Base-by-base conservation (phyloP, 805 yeast species). In the Cyberlindnera bimundalis region DNA sequence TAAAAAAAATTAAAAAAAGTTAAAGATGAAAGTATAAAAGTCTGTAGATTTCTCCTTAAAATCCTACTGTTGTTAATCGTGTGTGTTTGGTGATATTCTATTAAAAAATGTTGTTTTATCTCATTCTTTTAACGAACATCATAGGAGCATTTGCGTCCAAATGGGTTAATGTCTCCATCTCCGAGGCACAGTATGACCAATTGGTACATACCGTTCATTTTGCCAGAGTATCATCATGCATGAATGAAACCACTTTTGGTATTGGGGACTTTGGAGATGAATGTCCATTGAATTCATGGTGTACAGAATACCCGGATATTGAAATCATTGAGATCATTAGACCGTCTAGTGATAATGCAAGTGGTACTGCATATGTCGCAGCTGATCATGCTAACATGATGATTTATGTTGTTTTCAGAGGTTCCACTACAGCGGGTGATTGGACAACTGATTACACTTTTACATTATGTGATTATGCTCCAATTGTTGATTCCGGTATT, bases 401-500 rank as follows among this genome's bases (percentile, higher is more conserved):
- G 38, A 62, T 84, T 6, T 58, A 74, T 16, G 59, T 81, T 35
- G 76, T 70, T 0, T 80, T 79, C 50, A 70, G 88, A 61, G 93
- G 93, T 6, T 76, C 89, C 0, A 62, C 77, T 2, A 70, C 81
- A 7, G 53, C 67, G n/a, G 67, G 70, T 33, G 93, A 85, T 55
- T 79, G 85, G 82, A 43, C 70, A 13, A 69, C 78, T 21, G 84
- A 85, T 60, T 64, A 81, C 38, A 68, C 70, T 28, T 66, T 74
- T 27, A 38, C 64, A 4, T 78, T 77, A 6, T 66, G 68, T 3
- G 53, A 55, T 1, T 82, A 78, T 54, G 50, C 55, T 13, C 83
- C 87, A 0, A 31, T 39, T 12, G 21, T 32, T 19, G 38, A 32
- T 4, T 25, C 43, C 6, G 24, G 27, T 8, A 33, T 43, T 20